These are phyloP conservation scores for Neofusicoccum kwambonambiense DNA, from an alignment of 2,329 filamentous ascomycete genomes.

Conservation along the genomic window DNA sequence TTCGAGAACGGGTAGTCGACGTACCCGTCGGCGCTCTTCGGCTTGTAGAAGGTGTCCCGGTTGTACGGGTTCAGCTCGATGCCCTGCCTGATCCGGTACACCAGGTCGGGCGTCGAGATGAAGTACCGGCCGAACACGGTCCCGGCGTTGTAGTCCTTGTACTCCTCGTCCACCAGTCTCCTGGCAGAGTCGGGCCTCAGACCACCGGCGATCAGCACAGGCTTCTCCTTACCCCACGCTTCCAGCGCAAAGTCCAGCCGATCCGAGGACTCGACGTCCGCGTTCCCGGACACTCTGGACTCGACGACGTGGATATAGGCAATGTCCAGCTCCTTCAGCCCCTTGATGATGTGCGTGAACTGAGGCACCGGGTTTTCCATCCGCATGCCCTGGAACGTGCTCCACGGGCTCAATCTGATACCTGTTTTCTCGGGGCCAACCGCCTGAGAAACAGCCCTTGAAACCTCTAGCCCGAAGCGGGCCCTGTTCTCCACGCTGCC, in stretches of 20 bases:
- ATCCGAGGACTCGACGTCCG: conserved; percentile 27
- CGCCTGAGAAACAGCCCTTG: conserved; percentile 50
- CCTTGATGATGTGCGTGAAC: conserved; percentile 57
- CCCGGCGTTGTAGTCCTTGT: conserved; percentile 44
- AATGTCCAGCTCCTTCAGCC: conserved; percentile 53
- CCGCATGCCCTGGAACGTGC: conserved; percentile 61
- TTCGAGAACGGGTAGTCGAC: conserved; percentile 43
- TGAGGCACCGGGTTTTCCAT: conserved; percentile 64
- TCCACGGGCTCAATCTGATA: conserved; percentile 61
- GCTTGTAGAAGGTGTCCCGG: conserved; percentile 46
- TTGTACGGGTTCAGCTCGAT: conserved; percentile 47
- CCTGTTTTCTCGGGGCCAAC: conserved; percentile 55
- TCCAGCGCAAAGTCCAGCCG: conserved; percentile 28
- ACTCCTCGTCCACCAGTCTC: conserved; percentile 39
- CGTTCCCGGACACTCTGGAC: conserved; percentile 48
- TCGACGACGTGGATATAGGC: conserved; percentile 65
- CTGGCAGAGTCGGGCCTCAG: conserved; percentile 41
- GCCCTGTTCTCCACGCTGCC: conserved; percentile 53
- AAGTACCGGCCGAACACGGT: conserved; percentile 52
- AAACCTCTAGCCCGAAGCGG: conserved; percentile 54
- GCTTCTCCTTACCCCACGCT: conserved; percentile 26
- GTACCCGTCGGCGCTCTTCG: conserved; percentile 39
- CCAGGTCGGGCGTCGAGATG: conserved; percentile 51
- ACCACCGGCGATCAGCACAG: conserved; percentile 44
- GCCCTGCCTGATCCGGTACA: conserved; percentile 45